These are phyloP conservation scores for Ophiobolus disseminans DNA, from an alignment of 2,329 filamentous ascomycete species.

Conservation along the genomic window DNA sequence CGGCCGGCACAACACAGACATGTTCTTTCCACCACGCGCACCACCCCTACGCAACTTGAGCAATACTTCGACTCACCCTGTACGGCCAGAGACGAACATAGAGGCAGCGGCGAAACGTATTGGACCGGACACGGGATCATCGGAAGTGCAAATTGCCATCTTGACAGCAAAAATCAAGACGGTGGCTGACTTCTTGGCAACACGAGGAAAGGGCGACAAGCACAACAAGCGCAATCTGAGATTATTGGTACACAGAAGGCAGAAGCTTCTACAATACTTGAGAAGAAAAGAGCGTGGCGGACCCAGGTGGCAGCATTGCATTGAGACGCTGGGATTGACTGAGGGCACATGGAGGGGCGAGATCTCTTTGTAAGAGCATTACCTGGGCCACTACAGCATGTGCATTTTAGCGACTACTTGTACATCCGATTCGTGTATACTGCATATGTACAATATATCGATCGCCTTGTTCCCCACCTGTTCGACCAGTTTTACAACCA, in stretches of 20 bases:
- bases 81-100: slow-evolving; percentile 54
- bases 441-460: too few relatives aligned
- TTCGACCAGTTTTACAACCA: too few relatives aligned
- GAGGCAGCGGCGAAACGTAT: slow-evolving; percentile 62
- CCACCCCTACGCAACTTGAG: slow-evolving; percentile 54
- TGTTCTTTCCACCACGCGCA: slow-evolving; percentile 67
- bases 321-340: slow-evolving; percentile 82
- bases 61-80: slow-evolving; percentile 49
- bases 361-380: slow-evolving; percentile 75
- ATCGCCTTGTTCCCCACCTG: too few relatives aligned
- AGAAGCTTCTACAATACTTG: slow-evolving; percentile 88
- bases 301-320: slow-evolving; percentile 84
- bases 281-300: slow-evolving; percentile 89
- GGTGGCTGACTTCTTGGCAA: slow-evolving; percentile 74
- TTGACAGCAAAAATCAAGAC: slow-evolving; percentile 91
- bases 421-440: too few relatives aligned
- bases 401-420: too few relatives aligned
- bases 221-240: slow-evolving; percentile 91
- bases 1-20: slow-evolving; percentile 88
- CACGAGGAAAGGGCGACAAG: slow-evolving; percentile 82
- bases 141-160: slow-evolving; percentile 97
- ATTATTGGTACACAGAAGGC: slow-evolving; percentile 83
- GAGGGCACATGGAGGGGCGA: slow-evolving; percentile 91
- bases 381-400: too few relatives aligned
- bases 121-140: slow-evolving; percentile 93